Base-by-base conservation (phyloP, 2,329 filamentous ascomycete species). In the Didymella pomorum region DNA sequence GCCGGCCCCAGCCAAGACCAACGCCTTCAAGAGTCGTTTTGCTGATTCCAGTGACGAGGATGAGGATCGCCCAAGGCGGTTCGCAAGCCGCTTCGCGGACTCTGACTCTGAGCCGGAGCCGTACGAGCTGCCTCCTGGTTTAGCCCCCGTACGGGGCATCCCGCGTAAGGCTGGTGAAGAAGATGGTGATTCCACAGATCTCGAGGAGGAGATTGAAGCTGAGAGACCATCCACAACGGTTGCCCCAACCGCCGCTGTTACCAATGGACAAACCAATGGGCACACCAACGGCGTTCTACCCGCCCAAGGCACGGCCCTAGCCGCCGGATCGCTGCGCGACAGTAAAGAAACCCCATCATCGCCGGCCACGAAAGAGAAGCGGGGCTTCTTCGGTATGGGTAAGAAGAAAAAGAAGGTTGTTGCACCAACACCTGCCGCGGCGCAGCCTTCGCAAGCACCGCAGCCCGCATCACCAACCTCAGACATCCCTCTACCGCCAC, bases 41-140 rank as follows among this genome's bases (percentile, higher is more conserved):
- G 86, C 81, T 1, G 88, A 92, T 67, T 92, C 89, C 1, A 92
- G 89, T 68, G 89, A 92, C 43, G 79, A 80, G 29, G 80, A 81
- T 2, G 73, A 71, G 6, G 69, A 70, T 11, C 60, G 68, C 11
- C 66, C 74, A 18, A 66, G 63, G 5, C 68, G 65, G 12, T 83
- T 82, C 69, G 73, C 76, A 51, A 82, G 80, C 59, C 78, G 81
- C 5, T 83, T 82, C 57, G 80, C 75, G 1, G 81, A 83, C 58
- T 83, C 81, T 45, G 79, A 82, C 26, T 77, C 79, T 54, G 88
- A 90, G 39, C 76, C 79, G 49, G 87, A 89, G 45, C 80, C 81
- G 14, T 72, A 79, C 59, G 66, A 68, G 58, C 73, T 72, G 28
- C 71, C 70, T 26, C 77, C 74, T 26, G 76, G 67, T 64, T 77